A percentile compares a stretch with the other conserved stretches of the same genome.
phyloP scores from a whole-genome alignment of 1,284 basidiomycete species.

The Kwoniella shivajii region DNA sequence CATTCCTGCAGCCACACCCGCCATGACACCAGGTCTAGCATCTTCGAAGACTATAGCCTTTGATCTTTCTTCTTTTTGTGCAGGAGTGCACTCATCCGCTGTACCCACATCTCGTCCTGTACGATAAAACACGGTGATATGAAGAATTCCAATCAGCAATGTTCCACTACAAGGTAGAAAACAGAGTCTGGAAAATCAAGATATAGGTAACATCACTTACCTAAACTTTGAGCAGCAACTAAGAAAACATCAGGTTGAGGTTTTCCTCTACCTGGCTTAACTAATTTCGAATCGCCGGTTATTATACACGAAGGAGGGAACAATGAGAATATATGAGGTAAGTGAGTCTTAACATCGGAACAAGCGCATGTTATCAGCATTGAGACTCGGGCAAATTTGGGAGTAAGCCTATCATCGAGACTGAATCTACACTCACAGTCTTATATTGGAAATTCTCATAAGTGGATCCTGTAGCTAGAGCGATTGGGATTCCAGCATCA shows the following conservation, averaged over 20 bases:
- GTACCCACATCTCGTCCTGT: slow-evolving; percentile 49
- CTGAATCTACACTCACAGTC: slow-evolving; percentile 48
- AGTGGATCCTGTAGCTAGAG: slow-evolving; percentile 53
- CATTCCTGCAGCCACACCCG: slow-evolving; percentile 54
- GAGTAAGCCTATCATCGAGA: too few relatives aligned
- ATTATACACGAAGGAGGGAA: slow-evolving; percentile 49
- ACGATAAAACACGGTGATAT: too few relatives aligned
- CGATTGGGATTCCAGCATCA: slow-evolving; percentile 50
- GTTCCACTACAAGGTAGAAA: background rate
- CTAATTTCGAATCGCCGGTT: slow-evolving; percentile 49
- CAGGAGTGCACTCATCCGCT: slow-evolving; percentile 35
- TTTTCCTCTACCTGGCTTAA: slow-evolving; percentile 51
- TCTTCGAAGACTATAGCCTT: slow-evolving; percentile 55
- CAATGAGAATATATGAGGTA: slow-evolving; percentile 50
- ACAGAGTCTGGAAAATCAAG: background rate
- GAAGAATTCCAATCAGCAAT: too few relatives aligned
- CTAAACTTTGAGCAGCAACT: slow-evolving; percentile 51
- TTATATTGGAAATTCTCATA: slow-evolving; percentile 41
- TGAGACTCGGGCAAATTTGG: too few relatives aligned
- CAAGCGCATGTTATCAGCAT: background rate
- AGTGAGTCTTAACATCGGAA: slow-evolving; percentile 39
- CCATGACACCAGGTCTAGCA: slow-evolving; percentile 47
- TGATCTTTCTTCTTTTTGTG: slow-evolving; percentile 39
- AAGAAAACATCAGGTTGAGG: slow-evolving; percentile 53
- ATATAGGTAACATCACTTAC: slow-evolving; percentile 20